Evolutionary conservation across 2,329 filamentous ascomycete species (phyloP), one percentile per base, ranked within the genome.

Genomic region (Blastomyces gilchristii): DNA sequence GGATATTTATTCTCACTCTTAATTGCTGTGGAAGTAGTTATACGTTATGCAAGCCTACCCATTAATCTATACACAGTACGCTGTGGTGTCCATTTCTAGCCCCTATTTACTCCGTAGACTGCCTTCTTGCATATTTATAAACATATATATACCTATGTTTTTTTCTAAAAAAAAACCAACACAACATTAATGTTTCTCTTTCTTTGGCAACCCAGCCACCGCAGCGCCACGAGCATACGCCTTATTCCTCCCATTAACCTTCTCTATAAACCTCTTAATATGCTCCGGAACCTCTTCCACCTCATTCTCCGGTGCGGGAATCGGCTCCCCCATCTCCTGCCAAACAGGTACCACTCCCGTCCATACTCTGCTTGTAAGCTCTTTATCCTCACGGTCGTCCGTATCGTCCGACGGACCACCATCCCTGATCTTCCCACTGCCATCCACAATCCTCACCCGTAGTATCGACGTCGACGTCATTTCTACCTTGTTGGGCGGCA

Each of bases 391-490:
- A 68, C 77, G 66, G 72, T 87, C 84, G 68, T 82, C 81, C 65
- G 77, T 79, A 64, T 85, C 83, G 69, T 86, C 83, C n/a, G 80
- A 80, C 1, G 89, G 86, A 49, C 80, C 80, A 0, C 89, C 89
- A 31, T 81, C 79, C 8, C 89, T 80, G 52, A 89, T 79, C 81
- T 96, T 96, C 37, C 86, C 89, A 70, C 87, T 91, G 4, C 88
- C 91, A 59, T 84, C 85, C 18, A 82, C 80, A 64, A 95, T 83
- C 58, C 76, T 80, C 12, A 95, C 84, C 66, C 81, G 85, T 63
- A 95, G 76, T 50, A 96, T 85, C 53, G 84, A 83, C 0, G 90
- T 96, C 64, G 83, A 86, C 64, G 85, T 84, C 80, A 94, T 83
- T 79, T 96, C 91, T 12, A 86, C 84, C 57, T 80, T 80, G 54